phyloP scores from a whole-genome alignment of 2,329 filamentous ascomycete species.

The Periconia sp. region DNA sequence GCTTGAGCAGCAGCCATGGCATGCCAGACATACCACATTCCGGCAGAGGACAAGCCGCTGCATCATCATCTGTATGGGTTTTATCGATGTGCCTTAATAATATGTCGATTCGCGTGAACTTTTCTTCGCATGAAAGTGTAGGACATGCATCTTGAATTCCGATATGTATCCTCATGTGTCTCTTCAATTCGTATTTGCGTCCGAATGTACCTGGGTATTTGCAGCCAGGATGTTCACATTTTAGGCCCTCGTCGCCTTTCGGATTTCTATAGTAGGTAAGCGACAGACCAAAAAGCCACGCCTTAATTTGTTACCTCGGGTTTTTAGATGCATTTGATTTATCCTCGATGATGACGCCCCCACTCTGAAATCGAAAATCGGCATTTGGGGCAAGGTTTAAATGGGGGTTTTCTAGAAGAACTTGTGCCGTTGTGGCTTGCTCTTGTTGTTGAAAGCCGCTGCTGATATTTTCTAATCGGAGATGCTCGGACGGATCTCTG shows the following conservation, averaged over 20 bases:
- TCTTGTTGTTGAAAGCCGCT: too few relatives aligned
- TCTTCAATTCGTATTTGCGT: constrained; percentile 24
- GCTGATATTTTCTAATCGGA: too few relatives aligned
- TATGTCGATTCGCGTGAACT: constrained; percentile 10
- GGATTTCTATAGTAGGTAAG: constrained; percentile 1
- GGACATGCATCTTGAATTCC: constrained; percentile 10
- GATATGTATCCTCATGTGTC: constrained; percentile 23
- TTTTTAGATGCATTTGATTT: not conserved
- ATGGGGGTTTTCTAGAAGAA: too few relatives aligned
- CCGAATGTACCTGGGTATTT: constrained; percentile 20
- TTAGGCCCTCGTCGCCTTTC: constrained; percentile 9
- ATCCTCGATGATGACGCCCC: constrained; percentile 1
- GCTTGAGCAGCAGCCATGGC: not conserved
- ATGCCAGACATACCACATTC: not conserved
- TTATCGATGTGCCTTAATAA: constrained; percentile 5
- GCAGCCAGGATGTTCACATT: constrained; percentile 19
- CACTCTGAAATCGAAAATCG: constrained; percentile 5
- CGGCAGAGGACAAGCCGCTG: constrained; percentile 2
- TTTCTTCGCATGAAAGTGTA: constrained; percentile 9
- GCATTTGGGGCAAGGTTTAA: not conserved
- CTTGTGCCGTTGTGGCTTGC: too few relatives aligned
- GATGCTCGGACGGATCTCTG: too few relatives aligned
- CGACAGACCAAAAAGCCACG: not conserved
- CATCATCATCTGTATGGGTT: constrained; percentile 8
- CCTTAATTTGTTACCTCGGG: constrained; percentile 3